Percentiles rank a stretch among this genome's conserved stretches.
Evolutionary conservation across 2,329 filamentous ascomycete species (phyloP).

Genomic region (Penicillium palitans): DNA sequence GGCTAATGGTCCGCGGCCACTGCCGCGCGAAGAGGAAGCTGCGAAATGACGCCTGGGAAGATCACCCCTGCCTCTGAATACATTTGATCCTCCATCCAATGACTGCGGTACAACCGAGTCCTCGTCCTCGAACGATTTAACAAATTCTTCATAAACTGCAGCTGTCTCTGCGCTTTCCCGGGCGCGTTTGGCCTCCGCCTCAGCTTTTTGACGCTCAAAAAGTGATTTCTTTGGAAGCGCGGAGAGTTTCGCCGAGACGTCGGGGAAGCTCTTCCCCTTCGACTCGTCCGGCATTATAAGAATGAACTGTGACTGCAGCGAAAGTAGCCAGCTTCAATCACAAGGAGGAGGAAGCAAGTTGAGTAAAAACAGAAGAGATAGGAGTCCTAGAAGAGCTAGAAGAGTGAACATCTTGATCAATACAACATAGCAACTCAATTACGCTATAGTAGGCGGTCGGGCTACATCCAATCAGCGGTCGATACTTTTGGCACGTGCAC

Average conservation of each 20-base stretch:
- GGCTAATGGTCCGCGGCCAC: conserved; percentile 53
- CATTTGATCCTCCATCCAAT: conserved; percentile 26
- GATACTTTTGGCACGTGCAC: neutral
- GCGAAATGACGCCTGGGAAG: conserved; percentile 64
- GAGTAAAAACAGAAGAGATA: neutral
- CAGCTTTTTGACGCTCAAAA: conserved; percentile 85
- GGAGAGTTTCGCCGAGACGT: conserved; percentile 73
- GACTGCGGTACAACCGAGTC: conserved; percentile 21
- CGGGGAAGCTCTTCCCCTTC: conserved; percentile 59
- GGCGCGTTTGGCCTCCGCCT: conserved; percentile 82
- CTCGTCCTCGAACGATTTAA: conserved; percentile 65
- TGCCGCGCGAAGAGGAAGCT: conserved; percentile 45
- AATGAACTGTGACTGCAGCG: conserved; percentile 27
- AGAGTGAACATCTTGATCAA: neutral
- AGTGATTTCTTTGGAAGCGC: conserved; percentile 80
- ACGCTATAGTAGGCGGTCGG: neutral
- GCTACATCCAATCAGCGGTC: neutral
- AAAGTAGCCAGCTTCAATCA: neutral
- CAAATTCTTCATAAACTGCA: conserved; percentile 82
- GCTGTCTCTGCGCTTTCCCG: conserved; percentile 85
- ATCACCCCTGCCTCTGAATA: conserved; percentile 36
- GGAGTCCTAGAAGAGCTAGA: neutral
- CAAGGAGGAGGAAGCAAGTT: neutral
- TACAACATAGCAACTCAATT: too few species aligned
- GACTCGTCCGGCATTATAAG: conserved; percentile 40